Conservation (phyloP, 306 rosid species). For the Cajanus cajan region DNA sequence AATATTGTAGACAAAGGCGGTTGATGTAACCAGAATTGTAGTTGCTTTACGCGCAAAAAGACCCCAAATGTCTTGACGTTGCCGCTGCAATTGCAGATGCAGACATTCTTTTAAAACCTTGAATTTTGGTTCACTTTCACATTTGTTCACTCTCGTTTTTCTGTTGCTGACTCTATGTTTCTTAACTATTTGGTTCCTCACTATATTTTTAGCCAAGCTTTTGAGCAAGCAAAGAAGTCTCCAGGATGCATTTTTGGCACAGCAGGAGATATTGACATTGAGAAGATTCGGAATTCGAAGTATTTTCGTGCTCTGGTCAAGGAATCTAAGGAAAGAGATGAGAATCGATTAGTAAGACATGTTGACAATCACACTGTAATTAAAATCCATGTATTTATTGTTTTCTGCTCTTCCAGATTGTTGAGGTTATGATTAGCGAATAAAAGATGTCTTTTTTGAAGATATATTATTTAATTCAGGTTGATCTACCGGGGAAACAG, state of each 20-base stretch:
- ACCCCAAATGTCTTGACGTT: not conserved
- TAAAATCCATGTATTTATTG: not conserved
- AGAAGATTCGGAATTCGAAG: slow-evolving; percentile 70
- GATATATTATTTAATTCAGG: slow-evolving; percentile 35
- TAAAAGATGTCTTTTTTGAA: not conserved
- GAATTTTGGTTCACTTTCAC: not conserved
- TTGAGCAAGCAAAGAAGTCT: slow-evolving; percentile 74
- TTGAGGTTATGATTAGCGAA: not conserved
- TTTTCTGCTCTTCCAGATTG: not conserved
- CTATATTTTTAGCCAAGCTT: slow-evolving; percentile 56
- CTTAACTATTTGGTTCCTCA: slow-evolving; percentile 4
- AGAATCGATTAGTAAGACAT: slow-evolving; percentile 45
- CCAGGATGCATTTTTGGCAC: slow-evolving; percentile 56
- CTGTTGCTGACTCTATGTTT: not conserved
- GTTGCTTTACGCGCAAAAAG: not conserved
- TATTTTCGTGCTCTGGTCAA: slow-evolving; percentile 63
- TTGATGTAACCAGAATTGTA: not conserved
- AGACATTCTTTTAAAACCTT: not conserved
- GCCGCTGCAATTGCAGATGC: not conserved
- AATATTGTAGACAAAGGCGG: not conserved
- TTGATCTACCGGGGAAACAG: slow-evolving; percentile 44
- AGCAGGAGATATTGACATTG: slow-evolving; percentile 64
- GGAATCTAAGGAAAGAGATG: slow-evolving; percentile 44
- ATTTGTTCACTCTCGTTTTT: not conserved
- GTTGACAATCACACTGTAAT: not conserved